Conservation (phyloP, 2,329 filamentous ascomycete species). For the Curvularia eragrostidis region DNA sequence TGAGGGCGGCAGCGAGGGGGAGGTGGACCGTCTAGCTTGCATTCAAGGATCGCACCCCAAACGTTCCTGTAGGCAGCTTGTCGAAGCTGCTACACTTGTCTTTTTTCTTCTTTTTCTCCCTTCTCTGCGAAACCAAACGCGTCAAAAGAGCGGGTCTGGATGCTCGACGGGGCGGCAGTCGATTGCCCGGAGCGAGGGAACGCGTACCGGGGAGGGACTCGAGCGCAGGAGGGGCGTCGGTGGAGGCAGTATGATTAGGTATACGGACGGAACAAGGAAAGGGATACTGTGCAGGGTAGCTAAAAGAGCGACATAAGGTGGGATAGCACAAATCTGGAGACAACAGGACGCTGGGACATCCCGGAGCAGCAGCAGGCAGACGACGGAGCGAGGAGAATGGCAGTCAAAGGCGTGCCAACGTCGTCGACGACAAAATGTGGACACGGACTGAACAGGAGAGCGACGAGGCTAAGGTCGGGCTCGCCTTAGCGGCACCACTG, state of each 20-base stretch:
- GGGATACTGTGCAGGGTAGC: slow-evolving; percentile 27
- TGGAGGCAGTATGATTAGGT: slow-evolving; percentile 41
- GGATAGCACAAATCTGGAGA: slow-evolving; percentile 38
- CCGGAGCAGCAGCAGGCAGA: slow-evolving; percentile 37
- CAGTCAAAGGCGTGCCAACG: slow-evolving; percentile 26
- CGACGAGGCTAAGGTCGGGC: slow-evolving; percentile 18
- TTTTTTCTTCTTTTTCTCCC: slow-evolving; percentile 1
- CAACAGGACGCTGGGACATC: slow-evolving; percentile 43
- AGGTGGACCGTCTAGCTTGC: slow-evolving; percentile 49
- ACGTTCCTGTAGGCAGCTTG: slow-evolving; percentile 16
- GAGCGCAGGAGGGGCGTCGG: slow-evolving; percentile 25
- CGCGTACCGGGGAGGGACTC: slow-evolving; percentile 22
- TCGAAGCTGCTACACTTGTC: slow-evolving; percentile 27
- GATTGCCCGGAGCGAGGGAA: slow-evolving; percentile 13
- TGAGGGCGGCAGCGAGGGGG: slow-evolving; percentile 43
- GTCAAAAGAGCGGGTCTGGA: slow-evolving; percentile 21
- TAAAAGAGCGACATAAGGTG: slow-evolving; percentile 51
- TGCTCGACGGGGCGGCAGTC: slow-evolving; percentile 16
- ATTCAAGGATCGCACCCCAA: slow-evolving; percentile 44
- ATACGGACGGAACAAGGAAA: slow-evolving; percentile 47
- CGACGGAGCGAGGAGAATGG: slow-evolving; percentile 26
- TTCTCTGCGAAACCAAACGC: slow-evolving; percentile 29
- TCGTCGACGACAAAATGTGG: slow-evolving; percentile 28
- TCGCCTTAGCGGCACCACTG: slow-evolving; percentile 7
- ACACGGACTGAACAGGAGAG: slow-evolving; percentile 20